Percentiles rank a stretch among this genome's conserved stretches.
Evolutionary conservation across 2,329 filamentous ascomycete species (phyloP).

Genomic region (Diaporthe destruens): DNA sequence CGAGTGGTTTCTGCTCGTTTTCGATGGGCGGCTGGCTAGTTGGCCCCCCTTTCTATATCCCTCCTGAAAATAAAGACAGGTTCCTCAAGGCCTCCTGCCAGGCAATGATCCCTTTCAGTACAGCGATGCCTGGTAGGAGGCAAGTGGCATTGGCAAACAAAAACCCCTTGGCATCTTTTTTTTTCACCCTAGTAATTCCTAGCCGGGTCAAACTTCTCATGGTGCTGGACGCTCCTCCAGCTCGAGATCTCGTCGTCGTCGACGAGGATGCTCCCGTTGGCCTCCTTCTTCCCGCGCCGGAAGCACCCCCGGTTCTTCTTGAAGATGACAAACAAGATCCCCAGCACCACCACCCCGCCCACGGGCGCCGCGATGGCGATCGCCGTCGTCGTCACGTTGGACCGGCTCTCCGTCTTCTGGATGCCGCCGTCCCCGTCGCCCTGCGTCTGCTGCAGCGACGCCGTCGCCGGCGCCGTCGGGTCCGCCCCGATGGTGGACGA

Average conservation of each 20-base stretch:
- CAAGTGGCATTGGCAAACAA: too few species aligned
- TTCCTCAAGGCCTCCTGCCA: too few species aligned
- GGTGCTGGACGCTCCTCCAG: conserved; percentile 19
- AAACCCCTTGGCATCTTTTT: too few species aligned
- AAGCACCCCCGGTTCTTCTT: conserved; percentile 39
- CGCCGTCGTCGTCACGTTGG: conserved; percentile 32
- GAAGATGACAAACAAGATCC: conserved; percentile 28
- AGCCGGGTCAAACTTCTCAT: conserved; percentile 39
- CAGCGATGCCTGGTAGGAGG: too few species aligned
- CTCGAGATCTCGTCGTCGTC: conserved; percentile 36
- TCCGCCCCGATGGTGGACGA: conserved; percentile 11
- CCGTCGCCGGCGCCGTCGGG: not conserved
- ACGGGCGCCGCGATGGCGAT: conserved; percentile 39
- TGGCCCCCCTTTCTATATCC: not conserved
- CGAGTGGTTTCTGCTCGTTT: not conserved
- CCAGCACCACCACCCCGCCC: conserved; percentile 34
- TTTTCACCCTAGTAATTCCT: conserved; percentile 37
- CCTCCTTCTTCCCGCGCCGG: conserved; percentile 27
- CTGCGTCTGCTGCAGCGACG: conserved; percentile 12
- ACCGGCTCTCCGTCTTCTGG: not conserved
- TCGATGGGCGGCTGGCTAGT: not conserved
- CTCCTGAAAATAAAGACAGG: not conserved
- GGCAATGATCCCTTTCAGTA: not conserved
- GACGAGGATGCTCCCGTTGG: conserved; percentile 24
- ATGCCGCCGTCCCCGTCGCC: conserved; percentile 1